Evolutionary conservation across 2,329 filamentous ascomycete species (phyloP), one percentile per base, ranked within the genome.

Genomic region (Alternaria consortialis): DNA sequence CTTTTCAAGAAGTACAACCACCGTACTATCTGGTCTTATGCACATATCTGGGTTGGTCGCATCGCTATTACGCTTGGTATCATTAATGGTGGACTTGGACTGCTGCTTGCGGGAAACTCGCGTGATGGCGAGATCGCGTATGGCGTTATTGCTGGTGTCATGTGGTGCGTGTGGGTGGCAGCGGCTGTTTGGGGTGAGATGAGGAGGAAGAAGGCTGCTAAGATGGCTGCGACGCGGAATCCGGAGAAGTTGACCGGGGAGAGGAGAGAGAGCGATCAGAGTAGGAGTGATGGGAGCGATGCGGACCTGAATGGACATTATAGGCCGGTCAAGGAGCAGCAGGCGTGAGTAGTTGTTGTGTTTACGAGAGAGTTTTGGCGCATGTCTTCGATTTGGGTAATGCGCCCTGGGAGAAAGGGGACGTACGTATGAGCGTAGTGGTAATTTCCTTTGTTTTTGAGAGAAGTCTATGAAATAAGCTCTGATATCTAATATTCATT

Each of bases 61-160:
- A 65, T 78, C 29, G 77, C 83, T 23, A 81, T 88, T 12, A 77
- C 81, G 0, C 74, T 87, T 1, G 86, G 84, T 3, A 84, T 87
- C 57, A 79, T 87, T 70, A 87, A 87, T 67, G 86, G 84, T n/a
- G 86, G 85, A 0, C 72, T 87, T 1, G 86, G 86, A 0, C 80
- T 87, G 37, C 74, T 77, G 58, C 74, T 85, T 17, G 82, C 83
- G 3, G 77, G 80, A 23, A 76, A 76, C n/a, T 72, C 70, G 0
- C 66, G 39, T 20, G 51, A 62, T 7, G 74, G 74, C 1, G 73
- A 72, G 51, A 84, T 86, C 62, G 84, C 79, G 0, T 87, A 86
- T 64, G 77, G 78, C 3, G 81, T 86, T 7, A 73, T 85, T 51
- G 83, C 84, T 34, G 85, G 77, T 2, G 53, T 84, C 12, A 77